Evolutionary conservation across 805 yeast genomes (phyloP).

Genomic region (Grigorovia jiainica): DNA sequence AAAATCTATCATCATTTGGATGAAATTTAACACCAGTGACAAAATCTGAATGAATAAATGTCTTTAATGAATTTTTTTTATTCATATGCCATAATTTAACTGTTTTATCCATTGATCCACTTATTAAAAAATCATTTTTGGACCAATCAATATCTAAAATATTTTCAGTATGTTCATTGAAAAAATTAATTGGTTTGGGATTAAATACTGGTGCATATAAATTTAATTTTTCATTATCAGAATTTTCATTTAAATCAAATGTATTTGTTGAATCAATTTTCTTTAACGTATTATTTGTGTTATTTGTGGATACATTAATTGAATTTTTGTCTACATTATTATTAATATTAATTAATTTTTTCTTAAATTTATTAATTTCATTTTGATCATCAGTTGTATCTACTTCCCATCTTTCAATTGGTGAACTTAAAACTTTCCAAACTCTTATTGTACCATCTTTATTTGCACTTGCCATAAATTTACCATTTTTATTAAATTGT

Average conservation of each 20-base stretch:
- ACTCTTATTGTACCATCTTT: constrained; percentile 57
- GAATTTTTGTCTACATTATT: too few species aligned
- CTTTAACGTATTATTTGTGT: background rate
- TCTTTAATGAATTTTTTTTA: constrained; percentile 48
- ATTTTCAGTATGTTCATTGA: constrained; percentile 59
- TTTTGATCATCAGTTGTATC: constrained; percentile 10
- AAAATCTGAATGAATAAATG: constrained; percentile 68
- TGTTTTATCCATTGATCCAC: constrained; percentile 79
- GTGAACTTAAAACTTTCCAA: constrained; percentile 74
- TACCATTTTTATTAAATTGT: constrained; percentile 72
- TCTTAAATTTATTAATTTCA: constrained; percentile 1
- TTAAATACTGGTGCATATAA: constrained; percentile 72
- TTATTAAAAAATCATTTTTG: constrained; percentile 65
- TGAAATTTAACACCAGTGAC: constrained; percentile 76
- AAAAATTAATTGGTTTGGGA: constrained; percentile 49
- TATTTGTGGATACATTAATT: too few species aligned
- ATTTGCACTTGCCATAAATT: constrained; percentile 76
- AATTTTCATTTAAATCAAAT: background rate
- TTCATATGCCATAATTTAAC: constrained; percentile 82
- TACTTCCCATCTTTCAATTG: constrained; percentile 52
- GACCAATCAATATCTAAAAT: constrained; percentile 82
- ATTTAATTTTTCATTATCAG: constrained; percentile 5
- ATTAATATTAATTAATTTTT: background rate
- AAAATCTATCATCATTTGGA: constrained; percentile 79
- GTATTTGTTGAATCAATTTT: background rate